Conservation (phyloP, 306 rosid species). For the Cicer yamashitae region DNA sequence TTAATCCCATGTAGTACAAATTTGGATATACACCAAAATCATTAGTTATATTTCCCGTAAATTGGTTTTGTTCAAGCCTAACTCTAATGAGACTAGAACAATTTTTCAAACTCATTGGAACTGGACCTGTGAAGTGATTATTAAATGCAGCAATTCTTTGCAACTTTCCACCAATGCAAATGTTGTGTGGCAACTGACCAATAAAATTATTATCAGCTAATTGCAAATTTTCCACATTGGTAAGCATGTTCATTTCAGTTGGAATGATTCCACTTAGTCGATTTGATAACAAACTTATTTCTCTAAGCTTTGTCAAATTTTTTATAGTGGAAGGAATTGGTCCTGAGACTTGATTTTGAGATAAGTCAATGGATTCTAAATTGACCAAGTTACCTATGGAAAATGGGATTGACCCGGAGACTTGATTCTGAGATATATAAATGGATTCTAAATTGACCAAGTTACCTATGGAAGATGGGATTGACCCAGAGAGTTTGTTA, state of each 20-base stretch:
- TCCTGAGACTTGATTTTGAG: background rate
- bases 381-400: slow-evolving; percentile 12
- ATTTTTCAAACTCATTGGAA: slow-evolving; percentile 40
- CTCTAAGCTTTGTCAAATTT: no score
- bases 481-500: background rate
- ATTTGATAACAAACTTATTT: no score
- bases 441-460: background rate
- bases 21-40: slow-evolving; percentile 41
- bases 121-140: slow-evolving; percentile 12
- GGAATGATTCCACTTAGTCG: background rate
- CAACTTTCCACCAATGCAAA: slow-evolving; percentile 16
- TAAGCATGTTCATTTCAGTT: slow-evolving; percentile 5
- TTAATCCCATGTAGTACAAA: slow-evolving; percentile 26
- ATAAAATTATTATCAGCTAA: background rate
- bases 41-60: slow-evolving; percentile 41
- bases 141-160: fast-evolving
- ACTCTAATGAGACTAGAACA: slow-evolving; percentile 27
- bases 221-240: background rate
- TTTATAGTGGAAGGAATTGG: no score
- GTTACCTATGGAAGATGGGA: slow-evolving; percentile 15
- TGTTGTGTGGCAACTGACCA: slow-evolving; percentile 29
- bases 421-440: background rate
- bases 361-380: background rate
- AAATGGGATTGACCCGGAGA: slow-evolving; percentile 17
- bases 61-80: slow-evolving; percentile 41